Conservation (phyloP, 495 filamentous ascomycete species). For the Darksidea phi region DNA sequence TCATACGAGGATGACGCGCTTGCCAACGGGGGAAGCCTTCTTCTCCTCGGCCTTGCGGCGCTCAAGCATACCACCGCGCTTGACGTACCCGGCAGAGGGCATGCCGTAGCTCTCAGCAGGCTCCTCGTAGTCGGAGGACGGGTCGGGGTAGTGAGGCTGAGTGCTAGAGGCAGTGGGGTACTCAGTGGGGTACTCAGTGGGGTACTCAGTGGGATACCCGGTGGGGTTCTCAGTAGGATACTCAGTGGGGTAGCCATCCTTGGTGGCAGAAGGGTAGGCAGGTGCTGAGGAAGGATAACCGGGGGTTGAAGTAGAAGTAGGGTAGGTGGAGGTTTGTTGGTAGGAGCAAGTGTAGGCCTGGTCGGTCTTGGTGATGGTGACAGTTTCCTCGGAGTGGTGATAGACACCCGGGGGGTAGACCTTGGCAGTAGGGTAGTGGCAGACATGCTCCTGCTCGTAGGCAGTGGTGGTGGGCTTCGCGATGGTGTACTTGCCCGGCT, state of each 20-base stretch:
- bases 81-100: conserved; percentile 14
- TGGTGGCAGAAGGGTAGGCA: conserved; percentile 1
- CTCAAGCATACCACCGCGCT: conserved; percentile 26
- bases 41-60: conserved; percentile 3
- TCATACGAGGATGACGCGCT: conserved; percentile 31
- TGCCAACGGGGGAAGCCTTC: not conserved
- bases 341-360: conserved; percentile 26
- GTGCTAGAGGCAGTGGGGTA: conserved; percentile 6
- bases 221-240: not conserved
- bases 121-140: conserved; percentile 21
- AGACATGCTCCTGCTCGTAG: not conserved
- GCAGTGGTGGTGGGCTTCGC: conserved; percentile 22
- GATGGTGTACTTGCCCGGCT: conserved; percentile 16
- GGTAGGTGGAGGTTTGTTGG: conserved; percentile 3
- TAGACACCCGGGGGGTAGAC: conserved; percentile 19
- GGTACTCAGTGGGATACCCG: not conserved
- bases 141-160: conserved; percentile 12
- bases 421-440: conserved; percentile 14
- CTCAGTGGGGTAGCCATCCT: conserved; percentile 1
- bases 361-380: conserved; percentile 27
- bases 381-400: conserved; percentile 20
- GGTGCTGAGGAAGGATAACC: too few relatives aligned
- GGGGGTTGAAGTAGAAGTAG: not conserved
- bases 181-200: not conserved
- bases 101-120: conserved; percentile 20